Evolutionary conservation across 2,329 filamentous ascomycete genomes (phyloP), one percentile per base, ranked within the genome.

Genomic region (Calonectria pteridis): DNA sequence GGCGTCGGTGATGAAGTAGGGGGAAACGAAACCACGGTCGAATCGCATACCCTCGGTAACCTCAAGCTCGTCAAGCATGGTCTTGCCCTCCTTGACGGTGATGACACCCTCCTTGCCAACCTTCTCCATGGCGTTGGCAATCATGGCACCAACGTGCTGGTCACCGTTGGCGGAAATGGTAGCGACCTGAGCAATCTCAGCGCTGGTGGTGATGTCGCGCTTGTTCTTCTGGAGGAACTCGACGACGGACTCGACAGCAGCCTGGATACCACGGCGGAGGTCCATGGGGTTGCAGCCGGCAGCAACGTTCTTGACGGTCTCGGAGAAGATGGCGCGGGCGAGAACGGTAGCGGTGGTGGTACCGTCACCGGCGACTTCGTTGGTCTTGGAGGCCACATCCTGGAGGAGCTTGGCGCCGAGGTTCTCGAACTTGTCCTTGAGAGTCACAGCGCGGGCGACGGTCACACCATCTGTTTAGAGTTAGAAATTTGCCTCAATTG

Each of bases 261-360:
- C 94, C 90, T 99, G 97, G 83, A 97, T 98, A 87, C 97, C 97
- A 82, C 97, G 94, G 86, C 97, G 94, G 83, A 99, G 92, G 84
- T 99, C 97, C 97, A 99, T 98, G 79, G 97, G 97, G 90, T 99
- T 99, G 94, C 97, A 99, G 84, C 97, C 97, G 77, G 97, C 97
- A 79, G 97, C 97, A 78, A 99, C 97, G 86, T 99, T 99, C 94
- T 99, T 99, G 85, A 98, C 97, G 69, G 96, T 98, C 91, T 99
- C 97, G 87, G 97, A 98, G 92, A 99, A 99, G 88, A 99, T 99
- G 85, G 96, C 94, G 81, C 95, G 95, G 81, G 95, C 97, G 80
- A 99, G 95, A 80, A 98, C 97, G 77, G 97, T 99, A 78, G 97
- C 97, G 78, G 96, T 98, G 78, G 97, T 99, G 82, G 97, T 99